phyloP scores from a whole-genome alignment of 805 yeast genomes.

The Teunomyces stri region DNA sequence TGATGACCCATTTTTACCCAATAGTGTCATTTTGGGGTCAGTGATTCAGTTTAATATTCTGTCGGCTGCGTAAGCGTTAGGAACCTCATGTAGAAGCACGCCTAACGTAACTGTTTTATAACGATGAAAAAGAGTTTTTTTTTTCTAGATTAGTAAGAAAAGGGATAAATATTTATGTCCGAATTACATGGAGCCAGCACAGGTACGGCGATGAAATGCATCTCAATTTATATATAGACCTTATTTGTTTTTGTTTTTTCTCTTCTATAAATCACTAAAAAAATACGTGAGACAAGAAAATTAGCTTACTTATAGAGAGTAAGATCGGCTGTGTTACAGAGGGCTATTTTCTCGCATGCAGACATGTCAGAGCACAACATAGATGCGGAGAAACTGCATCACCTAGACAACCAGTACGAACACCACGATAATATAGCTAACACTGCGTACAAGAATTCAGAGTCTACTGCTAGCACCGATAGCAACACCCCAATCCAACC shows the following conservation, averaged over 20 bases:
- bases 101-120: neutral
- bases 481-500: neutral
- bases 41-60: too few species aligned
- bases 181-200: constrained; percentile 2
- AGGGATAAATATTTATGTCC: neutral
- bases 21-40: too few species aligned
- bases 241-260: constrained; percentile 1
- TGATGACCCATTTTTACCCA: too few species aligned
- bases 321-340: neutral
- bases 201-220: neutral
- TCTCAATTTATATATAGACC: neutral
- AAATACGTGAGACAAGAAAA: constrained; percentile 1
- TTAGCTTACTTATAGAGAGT: constrained; percentile 3
- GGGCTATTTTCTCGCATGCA: neutral
- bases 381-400: neutral
- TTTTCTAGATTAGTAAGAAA: neutral
- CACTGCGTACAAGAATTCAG: constrained; percentile 1
- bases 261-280: constrained; percentile 1
- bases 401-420: neutral
- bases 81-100: too few species aligned
- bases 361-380: neutral
- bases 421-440: neutral
- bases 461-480: neutral
- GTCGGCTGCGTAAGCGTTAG: too few species aligned
- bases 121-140: neutral